These are phyloP conservation scores for Marchantia paleacea DNA, from an alignment of 225 moss, liverwort and hornwort species.

Conservation along the genomic window DNA sequence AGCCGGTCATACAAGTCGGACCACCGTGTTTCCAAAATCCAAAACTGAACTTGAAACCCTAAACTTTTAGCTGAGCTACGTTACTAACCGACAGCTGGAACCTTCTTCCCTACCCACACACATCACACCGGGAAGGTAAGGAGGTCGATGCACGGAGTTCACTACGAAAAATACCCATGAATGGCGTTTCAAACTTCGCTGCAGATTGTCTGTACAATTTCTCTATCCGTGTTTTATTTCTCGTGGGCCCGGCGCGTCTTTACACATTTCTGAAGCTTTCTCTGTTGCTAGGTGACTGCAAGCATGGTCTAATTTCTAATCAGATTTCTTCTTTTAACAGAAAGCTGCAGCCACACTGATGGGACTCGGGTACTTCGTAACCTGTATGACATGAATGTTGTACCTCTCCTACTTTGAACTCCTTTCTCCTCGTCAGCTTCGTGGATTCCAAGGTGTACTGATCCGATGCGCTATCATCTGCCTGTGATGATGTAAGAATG, in stretches of 20 bases:
- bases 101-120: too few species aligned
- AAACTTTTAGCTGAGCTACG: too few species aligned
- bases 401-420: not conserved
- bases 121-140: too few species aligned
- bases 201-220: not conserved
- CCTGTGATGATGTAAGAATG: slow-evolving; percentile 8
- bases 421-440: not conserved
- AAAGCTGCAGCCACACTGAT: not conserved
- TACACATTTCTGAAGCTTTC: not conserved
- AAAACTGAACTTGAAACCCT: too few species aligned
- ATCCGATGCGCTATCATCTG: not conserved
- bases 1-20: too few species aligned
- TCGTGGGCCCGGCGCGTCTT: slow-evolving; percentile 1
- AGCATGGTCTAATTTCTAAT: not conserved
- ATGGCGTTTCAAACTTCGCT: too few species aligned
- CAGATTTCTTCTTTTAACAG: not conserved
- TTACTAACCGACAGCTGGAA: too few species aligned
- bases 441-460: not conserved
- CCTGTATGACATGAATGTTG: not conserved
- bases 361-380: not conserved
- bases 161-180: too few species aligned
- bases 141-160: too few species aligned
- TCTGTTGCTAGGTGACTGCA: not conserved
- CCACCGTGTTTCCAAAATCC: too few species aligned
- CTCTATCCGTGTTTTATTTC: not conserved